These are phyloP conservation scores for Cyclospora cayetanensis DNA, from an alignment of 169 alveolate genomes.

Conservation along the genomic window DNA sequence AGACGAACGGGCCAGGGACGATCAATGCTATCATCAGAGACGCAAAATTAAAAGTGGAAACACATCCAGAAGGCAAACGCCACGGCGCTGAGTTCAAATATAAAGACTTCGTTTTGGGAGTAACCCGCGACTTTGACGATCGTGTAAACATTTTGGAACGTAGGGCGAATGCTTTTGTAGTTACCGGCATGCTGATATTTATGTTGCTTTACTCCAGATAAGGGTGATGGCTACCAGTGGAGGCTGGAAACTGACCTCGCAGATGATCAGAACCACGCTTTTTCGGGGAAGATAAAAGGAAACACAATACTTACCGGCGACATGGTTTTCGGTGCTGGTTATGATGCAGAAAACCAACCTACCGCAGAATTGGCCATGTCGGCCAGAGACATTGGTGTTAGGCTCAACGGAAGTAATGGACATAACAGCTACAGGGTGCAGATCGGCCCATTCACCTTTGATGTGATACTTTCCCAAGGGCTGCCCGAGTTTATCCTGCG, in stretches of 20 bases:
- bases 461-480: neutral
- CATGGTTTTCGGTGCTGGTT: slow-evolving; percentile 47
- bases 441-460: slow-evolving; percentile 50
- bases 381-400: slow-evolving; percentile 41
- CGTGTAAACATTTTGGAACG: slow-evolving; percentile 29
- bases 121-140: slow-evolving; percentile 61
- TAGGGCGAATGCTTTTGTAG: neutral
- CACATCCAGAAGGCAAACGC: slow-evolving; percentile 24
- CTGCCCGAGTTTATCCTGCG: slow-evolving; percentile 62
- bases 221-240: neutral
- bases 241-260: slow-evolving; percentile 43
- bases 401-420: slow-evolving; percentile 8
- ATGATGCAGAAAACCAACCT: slow-evolving; percentile 13
- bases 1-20: slow-evolving; percentile 26
- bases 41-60: neutral
- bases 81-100: slow-evolving; percentile 43
- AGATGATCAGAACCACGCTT: slow-evolving; percentile 44
- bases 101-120: slow-evolving; percentile 3
- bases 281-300: slow-evolving; percentile 27
- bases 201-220: slow-evolving; percentile 18
- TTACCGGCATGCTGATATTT: neutral
- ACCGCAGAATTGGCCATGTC: neutral
- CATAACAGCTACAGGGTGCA: slow-evolving; percentile 1
- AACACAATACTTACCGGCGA: slow-evolving; percentile 10
- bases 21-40: slow-evolving; percentile 15